A percentile compares a stretch with the other conserved stretches of the same genome.
Conservation (phyloP, 108 stramenopile genomes). For the Skeletonema grethae region DNA sequence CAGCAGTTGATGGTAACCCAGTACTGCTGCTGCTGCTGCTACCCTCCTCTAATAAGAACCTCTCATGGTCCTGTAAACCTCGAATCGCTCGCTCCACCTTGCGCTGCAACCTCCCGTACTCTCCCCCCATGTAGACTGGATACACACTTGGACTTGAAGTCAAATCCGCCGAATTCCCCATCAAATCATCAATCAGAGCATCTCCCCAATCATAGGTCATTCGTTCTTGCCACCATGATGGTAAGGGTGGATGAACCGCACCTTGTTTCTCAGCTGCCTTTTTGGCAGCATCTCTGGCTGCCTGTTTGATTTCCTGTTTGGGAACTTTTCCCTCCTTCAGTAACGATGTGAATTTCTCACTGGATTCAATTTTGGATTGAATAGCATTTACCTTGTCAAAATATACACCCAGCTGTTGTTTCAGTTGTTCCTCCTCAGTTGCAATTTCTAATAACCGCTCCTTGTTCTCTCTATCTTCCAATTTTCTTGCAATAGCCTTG, state of each 20-base stretch:
- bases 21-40: background rate
- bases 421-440: constrained; percentile 47
- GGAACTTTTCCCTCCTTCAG: constrained; percentile 16
- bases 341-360: constrained; percentile 27
- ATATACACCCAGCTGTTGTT: constrained; percentile 24
- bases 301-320: constrained; percentile 18
- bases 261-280: constrained; percentile 38
- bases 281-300: constrained; percentile 42
- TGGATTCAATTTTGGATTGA: constrained; percentile 27
- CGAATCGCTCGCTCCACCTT: constrained; percentile 43
- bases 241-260: constrained; percentile 32
- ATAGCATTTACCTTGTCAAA: constrained; percentile 50
- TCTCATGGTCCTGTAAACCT: constrained; percentile 25
- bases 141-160: constrained; percentile 71
- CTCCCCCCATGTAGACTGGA: constrained; percentile 69
- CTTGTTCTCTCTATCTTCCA: constrained; percentile 24
- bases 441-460: constrained; percentile 47
- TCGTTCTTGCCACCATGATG: constrained; percentile 43
- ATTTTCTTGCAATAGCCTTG: constrained; percentile 63
- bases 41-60: constrained; percentile 17
- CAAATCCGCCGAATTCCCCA: constrained; percentile 73
- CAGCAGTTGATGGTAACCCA: constrained; percentile 13
- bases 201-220: constrained; percentile 74
- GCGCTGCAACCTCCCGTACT: constrained; percentile 55
- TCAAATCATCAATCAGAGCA: constrained; percentile 79